Evolutionary conservation across 495 filamentous ascomycete species (phyloP).

Genomic region (Ramalina intermedia): DNA sequence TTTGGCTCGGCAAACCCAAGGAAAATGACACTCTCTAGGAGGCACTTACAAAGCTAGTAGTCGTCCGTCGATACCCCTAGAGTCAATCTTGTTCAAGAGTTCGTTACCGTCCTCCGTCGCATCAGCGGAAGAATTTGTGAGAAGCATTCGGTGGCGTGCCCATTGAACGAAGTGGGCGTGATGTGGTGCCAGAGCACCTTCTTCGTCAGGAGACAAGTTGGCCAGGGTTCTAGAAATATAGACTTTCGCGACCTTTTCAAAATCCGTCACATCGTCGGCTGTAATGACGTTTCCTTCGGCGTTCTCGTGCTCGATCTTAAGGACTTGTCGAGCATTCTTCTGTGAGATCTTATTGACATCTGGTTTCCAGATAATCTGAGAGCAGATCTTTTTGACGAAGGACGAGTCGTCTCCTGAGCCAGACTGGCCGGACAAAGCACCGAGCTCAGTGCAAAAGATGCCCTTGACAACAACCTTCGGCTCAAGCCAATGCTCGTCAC

Average conservation of each 20-base stretch:
- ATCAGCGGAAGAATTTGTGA: background rate
- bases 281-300: background rate
- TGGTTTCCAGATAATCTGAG: background rate
- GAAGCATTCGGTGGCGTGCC: background rate
- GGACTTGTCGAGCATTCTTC: background rate
- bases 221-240: background rate
- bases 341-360: background rate
- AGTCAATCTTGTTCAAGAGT: background rate
- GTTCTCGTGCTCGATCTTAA: background rate
- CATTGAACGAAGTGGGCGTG: constrained; percentile 1
- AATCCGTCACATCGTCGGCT: background rate
- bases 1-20: too few relatives aligned
- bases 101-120: background rate
- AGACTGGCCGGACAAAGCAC: background rate
- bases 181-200: background rate
- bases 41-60: background rate
- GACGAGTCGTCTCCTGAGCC: background rate
- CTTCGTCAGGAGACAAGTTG: background rate
- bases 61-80: background rate
- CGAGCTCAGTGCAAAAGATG: background rate
- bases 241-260: background rate
- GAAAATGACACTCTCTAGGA: too few relatives aligned
- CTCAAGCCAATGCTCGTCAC: background rate
- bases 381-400: background rate
- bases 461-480: background rate